phyloP scores from a whole-genome alignment of 1,284 basidiomycete species.

The Rhizoctonia solani region DNA sequence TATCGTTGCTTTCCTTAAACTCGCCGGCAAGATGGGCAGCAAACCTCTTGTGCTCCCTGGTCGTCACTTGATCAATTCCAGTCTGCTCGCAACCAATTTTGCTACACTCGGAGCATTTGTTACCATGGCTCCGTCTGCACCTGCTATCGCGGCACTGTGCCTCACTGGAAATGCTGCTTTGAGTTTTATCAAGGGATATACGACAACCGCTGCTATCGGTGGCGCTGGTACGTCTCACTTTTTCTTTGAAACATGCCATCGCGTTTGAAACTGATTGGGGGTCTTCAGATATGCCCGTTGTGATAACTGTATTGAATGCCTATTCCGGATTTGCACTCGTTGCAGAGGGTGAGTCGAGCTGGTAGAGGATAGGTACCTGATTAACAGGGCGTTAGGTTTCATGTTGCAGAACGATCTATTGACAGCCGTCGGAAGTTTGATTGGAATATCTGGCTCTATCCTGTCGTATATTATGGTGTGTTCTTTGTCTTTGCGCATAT shows the following conservation, averaged over 20 bases:
- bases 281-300: slow-evolving; percentile 62
- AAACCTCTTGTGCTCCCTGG: slow-evolving; percentile 71
- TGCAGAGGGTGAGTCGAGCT: slow-evolving; percentile 64
- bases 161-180: slow-evolving; percentile 70
- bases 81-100: slow-evolving; percentile 68
- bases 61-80: slow-evolving; percentile 72
- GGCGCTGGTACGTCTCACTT: slow-evolving; percentile 77
- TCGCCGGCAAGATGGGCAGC: slow-evolving; percentile 77
- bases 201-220: slow-evolving; percentile 82
- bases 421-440: slow-evolving; percentile 78
- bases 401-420: slow-evolving; percentile 85
- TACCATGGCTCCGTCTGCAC: slow-evolving; percentile 66
- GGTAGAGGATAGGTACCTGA: neutral
- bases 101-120: slow-evolving; percentile 76
- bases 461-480: slow-evolving; percentile 86
- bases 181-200: slow-evolving; percentile 81
- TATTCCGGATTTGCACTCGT: slow-evolving; percentile 91
- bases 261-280: slow-evolving; percentile 32
- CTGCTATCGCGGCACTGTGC: slow-evolving; percentile 73
- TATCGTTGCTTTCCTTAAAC: slow-evolving; percentile 84
- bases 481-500: slow-evolving; percentile 40
- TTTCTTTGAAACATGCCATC: too few relatives aligned
- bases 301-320: slow-evolving; percentile 85
- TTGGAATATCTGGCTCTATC: slow-evolving; percentile 70
- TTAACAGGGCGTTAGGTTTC: slow-evolving; percentile 55